These are phyloP conservation scores for Ustanciosporium gigantosporum DNA, from an alignment of 1,284 basidiomycete genomes.

Conservation along the genomic window DNA sequence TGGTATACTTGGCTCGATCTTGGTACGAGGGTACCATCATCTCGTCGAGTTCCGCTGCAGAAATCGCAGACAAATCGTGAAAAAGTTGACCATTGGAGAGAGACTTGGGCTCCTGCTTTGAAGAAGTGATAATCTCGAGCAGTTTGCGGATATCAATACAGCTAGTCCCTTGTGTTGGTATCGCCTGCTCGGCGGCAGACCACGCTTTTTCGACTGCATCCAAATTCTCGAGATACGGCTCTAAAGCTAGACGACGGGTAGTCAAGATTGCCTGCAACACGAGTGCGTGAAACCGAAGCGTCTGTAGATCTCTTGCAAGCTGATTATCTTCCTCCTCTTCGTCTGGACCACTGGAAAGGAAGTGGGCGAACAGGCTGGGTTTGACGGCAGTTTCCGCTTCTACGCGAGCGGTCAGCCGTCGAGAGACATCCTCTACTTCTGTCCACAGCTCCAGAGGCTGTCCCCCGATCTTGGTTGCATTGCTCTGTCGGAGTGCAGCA, in stretches of 20 bases:
- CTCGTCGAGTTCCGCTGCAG: background rate
- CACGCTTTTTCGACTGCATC: conserved; percentile 5
- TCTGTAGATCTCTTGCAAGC: background rate
- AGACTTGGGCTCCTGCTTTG: background rate
- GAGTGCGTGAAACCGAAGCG: conserved; percentile 1
- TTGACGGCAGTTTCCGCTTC: background rate
- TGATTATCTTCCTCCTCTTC: conserved; percentile 11
- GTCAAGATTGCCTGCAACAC: conserved; percentile 5
- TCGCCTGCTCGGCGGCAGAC: conserved; percentile 1
- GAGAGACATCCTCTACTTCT: conserved; percentile 8
- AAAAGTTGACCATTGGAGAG: conserved; percentile 8
- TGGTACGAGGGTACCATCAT: conserved; percentile 1
- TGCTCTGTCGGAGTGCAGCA: background rate
- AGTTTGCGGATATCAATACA: background rate
- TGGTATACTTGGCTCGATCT: background rate
- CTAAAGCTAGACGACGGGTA: conserved; percentile 11
- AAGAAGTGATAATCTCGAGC: conserved; percentile 1
- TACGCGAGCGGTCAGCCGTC: conserved; percentile 6
- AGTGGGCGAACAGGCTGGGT: too few relatives aligned
- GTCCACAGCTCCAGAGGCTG: conserved; percentile 17
- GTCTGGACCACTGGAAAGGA: conserved; percentile 7
- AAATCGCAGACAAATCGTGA: background rate
- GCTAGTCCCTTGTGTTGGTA: background rate
- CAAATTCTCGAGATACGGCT: conserved; percentile 14
- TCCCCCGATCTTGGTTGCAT: background rate